Evolutionary conservation across 495 filamentous ascomycete species (phyloP).

Genomic region (Podospora fimiseda): DNA sequence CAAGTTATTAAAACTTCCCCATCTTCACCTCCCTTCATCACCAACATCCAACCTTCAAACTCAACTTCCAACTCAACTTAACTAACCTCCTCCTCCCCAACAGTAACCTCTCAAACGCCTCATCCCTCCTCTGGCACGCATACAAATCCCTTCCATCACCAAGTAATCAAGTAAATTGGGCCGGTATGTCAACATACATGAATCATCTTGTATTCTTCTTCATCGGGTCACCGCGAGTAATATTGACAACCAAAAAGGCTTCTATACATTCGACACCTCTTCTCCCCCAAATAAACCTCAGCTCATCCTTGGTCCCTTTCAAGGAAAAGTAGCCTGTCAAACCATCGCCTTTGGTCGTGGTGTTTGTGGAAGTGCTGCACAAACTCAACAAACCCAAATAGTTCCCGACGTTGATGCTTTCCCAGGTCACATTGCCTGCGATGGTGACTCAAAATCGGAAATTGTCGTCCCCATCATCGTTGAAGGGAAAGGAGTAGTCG

Average conservation of each 20-base stretch:
- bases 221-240: no score
- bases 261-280: slow-evolving; percentile 71
- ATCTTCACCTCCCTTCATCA: no score
- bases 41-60: no score
- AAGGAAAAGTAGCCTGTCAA: slow-evolving; percentile 84
- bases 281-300: slow-evolving; percentile 36
- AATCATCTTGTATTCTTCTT: background rate
- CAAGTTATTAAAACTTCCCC: no score
- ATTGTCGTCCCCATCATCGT: slow-evolving; percentile 80
- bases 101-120: slow-evolving; percentile 82
- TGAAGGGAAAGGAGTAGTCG: slow-evolving; percentile 50
- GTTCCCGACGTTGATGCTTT: slow-evolving; percentile 71
- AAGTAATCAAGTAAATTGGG: slow-evolving; percentile 74
- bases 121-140: slow-evolving; percentile 82
- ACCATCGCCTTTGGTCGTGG: slow-evolving; percentile 72
- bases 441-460: slow-evolving; percentile 75
- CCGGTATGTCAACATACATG: slow-evolving; percentile 46
- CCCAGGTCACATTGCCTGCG: slow-evolving; percentile 88
- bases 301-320: slow-evolving; percentile 81
- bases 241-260: slow-evolving; percentile 46
- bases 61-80: background rate
- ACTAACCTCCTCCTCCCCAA: background rate
- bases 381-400: slow-evolving; percentile 55
- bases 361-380: slow-evolving; percentile 77
- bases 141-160: slow-evolving; percentile 73